A percentile compares a stretch with the other conserved stretches of the same genome.
Conservation (phyloP, 768 basidiomycete genomes). For the Naganishia vaughanmartiniae region DNA sequence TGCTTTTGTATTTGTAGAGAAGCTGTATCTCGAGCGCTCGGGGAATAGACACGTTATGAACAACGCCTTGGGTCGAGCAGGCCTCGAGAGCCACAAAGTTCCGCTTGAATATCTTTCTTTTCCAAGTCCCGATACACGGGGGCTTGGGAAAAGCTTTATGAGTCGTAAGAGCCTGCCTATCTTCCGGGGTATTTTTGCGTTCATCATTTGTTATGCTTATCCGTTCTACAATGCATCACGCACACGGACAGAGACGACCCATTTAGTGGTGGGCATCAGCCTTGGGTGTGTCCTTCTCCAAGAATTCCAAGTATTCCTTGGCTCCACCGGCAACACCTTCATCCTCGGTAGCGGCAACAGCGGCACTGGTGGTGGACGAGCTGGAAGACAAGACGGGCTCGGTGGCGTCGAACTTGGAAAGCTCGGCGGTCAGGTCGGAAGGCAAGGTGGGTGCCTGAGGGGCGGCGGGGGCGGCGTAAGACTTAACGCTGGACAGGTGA, state of each 20-base stretch:
- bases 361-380: constrained; percentile 46
- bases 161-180: neutral
- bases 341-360: constrained; percentile 45
- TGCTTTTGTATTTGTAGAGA: neutral
- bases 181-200: neutral
- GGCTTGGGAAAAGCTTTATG: too few relatives aligned
- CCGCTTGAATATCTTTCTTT: too few relatives aligned
- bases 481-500: constrained; percentile 80
- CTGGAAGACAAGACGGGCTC: constrained; percentile 61
- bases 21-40: too few relatives aligned
- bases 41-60: too few relatives aligned
- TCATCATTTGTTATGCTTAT: neutral
- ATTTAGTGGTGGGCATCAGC: constrained; percentile 61
- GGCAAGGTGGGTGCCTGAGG: constrained; percentile 77
- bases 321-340: constrained; percentile 59
- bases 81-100: too few relatives aligned
- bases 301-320: constrained; percentile 72
- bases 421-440: constrained; percentile 77
- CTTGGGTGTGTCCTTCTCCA: constrained; percentile 76
- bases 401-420: constrained; percentile 73
- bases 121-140: too few relatives aligned
- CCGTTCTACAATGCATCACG: constrained; percentile 9
- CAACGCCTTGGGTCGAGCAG: too few relatives aligned
- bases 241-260: neutral
- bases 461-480: constrained; percentile 68